These are phyloP conservation scores for Aspergillus pseudoglaucus DNA, from an alignment of 2,329 filamentous ascomycete species.

Conservation along the genomic window DNA sequence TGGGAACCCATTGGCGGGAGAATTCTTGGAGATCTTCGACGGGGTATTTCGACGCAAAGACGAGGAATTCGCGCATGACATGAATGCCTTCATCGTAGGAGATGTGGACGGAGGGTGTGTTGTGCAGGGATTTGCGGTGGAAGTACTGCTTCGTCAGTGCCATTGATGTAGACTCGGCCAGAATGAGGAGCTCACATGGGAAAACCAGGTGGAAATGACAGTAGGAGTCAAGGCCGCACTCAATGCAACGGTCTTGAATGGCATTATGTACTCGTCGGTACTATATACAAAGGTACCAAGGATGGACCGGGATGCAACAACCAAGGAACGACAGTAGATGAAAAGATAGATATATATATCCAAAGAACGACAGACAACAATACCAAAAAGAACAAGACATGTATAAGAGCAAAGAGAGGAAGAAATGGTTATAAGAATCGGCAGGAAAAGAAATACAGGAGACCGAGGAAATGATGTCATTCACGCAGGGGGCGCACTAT, in stretches of 20 bases:
- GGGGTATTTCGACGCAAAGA: constrained; percentile 78
- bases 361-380: no score
- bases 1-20: constrained; percentile 84
- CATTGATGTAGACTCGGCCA: background rate
- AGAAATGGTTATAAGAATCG: background rate
- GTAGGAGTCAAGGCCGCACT: constrained; percentile 79
- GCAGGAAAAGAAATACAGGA: background rate
- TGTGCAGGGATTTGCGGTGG: constrained; percentile 64
- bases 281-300: background rate
- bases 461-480: background rate
- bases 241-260: constrained; percentile 73
- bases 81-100: constrained; percentile 91
- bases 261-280: constrained; percentile 39
- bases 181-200: constrained; percentile 59
- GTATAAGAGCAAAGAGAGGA: no score
- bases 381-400: no score
- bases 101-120: constrained; percentile 82
- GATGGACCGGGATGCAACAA: background rate
- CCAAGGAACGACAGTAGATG: background rate
- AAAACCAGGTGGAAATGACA: constrained; percentile 77
- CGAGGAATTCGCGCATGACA: constrained; percentile 77
- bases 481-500: background rate
- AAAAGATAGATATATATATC: no score
- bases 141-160: constrained; percentile 57
- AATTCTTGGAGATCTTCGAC: constrained; percentile 92